Base-by-base conservation (phyloP, 352 stramenopile species). In the Globisporangium rhizosaccharum region DNA sequence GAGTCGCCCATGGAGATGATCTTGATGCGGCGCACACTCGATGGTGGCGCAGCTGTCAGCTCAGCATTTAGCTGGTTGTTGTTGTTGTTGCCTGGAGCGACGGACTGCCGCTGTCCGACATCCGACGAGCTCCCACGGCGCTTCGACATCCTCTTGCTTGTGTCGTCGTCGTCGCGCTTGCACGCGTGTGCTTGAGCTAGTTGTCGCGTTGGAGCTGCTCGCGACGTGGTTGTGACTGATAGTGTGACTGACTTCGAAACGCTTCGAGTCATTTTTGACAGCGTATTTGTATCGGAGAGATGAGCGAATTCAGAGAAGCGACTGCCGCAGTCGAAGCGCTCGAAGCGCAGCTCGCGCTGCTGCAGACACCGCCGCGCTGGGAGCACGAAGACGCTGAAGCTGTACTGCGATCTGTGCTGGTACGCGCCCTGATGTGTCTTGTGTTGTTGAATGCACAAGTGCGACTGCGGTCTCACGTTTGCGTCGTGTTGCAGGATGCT, bases 1-100 rank as follows among this genome's bases (percentile, higher is more conserved):
- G 79, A 83, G 45, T 92, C 75, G 20, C 95, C 95, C 75, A 98
- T 96, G 23, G 85, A 97, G 52, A 97, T 94, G 61, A 98, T 90
- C 74, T 98, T 98, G 50, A 98, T 91, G 56, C 93, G 79, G 42
- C 89, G 57, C 25, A 84, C 78, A 60, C 61, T 75, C 37, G 71
- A 20, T 30, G 51, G 51, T 26, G 41, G 57, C 33, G 39, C 54
- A 54, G 41, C 50, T 81, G 64, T 10, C 69, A 62, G 49, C 61
- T 71, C 47, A 10, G 12, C 5, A 12, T 7, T 7, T 3, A 61
- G 56, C 15, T 62, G 59, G 51, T 57, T 75, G 63, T 42, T 42
- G 51, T 57, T 75, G 63, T 42, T 42, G 46, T 1, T 28, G 44
- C 44, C 14, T 53, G 6, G 14, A 26, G 50, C 23, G 10, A 30